These are phyloP conservation scores for Cenococcum geophilum DNA, from an alignment of 495 filamentous ascomycete species.

Conservation along the genomic window DNA sequence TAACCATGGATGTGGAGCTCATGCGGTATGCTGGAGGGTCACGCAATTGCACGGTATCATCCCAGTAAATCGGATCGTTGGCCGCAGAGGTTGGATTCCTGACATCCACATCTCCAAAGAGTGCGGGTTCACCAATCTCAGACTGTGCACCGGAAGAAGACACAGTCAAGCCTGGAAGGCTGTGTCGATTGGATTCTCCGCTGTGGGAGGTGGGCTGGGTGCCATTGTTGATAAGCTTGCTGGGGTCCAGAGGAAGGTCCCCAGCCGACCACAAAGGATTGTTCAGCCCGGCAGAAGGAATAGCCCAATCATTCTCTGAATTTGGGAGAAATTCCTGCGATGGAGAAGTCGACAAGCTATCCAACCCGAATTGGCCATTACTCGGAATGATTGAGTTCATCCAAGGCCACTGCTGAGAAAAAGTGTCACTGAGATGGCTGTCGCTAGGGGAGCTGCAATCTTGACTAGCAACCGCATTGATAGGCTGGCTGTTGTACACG, in stretches of 20 bases:
- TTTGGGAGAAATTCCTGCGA: slow-evolving; percentile 28
- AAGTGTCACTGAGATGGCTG: slow-evolving; percentile 19
- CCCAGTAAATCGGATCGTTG: slow-evolving; percentile 24
- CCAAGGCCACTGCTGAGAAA: slow-evolving; percentile 25
- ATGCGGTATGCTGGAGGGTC: slow-evolving; percentile 14
- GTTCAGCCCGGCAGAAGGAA: slow-evolving; percentile 26
- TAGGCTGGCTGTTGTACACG: slow-evolving; percentile 18
- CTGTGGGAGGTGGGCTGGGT: slow-evolving; percentile 30
- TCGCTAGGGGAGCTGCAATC: slow-evolving; percentile 23
- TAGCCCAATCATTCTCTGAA: slow-evolving; percentile 23
- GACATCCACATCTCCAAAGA: slow-evolving; percentile 22
- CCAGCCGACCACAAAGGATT: slow-evolving; percentile 27
- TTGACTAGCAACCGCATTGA: slow-evolving; percentile 8
- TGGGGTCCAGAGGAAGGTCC: slow-evolving; percentile 30
- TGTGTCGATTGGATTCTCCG: slow-evolving; percentile 28
- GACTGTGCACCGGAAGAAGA: slow-evolving; percentile 38
- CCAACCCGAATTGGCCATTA: slow-evolving; percentile 18
- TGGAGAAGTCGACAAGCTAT: slow-evolving; percentile 29
- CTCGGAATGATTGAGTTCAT: slow-evolving; percentile 2
- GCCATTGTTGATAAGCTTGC: slow-evolving; percentile 21
- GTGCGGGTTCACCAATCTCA: slow-evolving; percentile 32
- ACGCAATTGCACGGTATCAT: slow-evolving; percentile 16
- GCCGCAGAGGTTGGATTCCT: slow-evolving; percentile 13
- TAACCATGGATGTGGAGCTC: slow-evolving; percentile 3
- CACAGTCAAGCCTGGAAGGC: slow-evolving; percentile 34